Conservation (phyloP, 2,329 filamentous ascomycete genomes). For the Colletotrichum liaoningense region DNA sequence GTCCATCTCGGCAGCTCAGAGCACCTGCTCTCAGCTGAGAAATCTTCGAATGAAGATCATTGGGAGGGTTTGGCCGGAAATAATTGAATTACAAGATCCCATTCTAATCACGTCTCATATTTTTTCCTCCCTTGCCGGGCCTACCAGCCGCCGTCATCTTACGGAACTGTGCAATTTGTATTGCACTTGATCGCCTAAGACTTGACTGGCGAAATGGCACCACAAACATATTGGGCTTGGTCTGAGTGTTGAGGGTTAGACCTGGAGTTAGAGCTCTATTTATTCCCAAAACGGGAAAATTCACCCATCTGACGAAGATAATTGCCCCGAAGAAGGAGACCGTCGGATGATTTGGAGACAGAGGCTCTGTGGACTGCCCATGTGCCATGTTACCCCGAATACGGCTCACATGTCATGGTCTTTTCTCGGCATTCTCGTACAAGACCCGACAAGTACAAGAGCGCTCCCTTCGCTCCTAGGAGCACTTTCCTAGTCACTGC, state of each 20-base stretch:
- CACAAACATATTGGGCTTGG: background rate
- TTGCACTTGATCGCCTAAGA: background rate
- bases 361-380: background rate
- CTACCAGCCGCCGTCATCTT: background rate
- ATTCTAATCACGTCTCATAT: background rate
- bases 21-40: background rate
- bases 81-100: background rate
- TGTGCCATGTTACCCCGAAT: background rate
- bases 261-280: background rate
- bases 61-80: background rate
- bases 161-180: background rate
- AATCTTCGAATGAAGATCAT: background rate
- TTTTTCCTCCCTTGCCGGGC: background rate
- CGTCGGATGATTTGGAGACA: background rate
- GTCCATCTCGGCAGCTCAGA: background rate
- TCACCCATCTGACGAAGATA: background rate
- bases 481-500: no score
- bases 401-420: background rate
- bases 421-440: background rate
- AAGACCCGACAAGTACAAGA: background rate
- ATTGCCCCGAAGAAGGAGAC: background rate
- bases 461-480: background rate
- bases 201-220: background rate
- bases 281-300: background rate
- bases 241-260: background rate